A percentile compares a stretch with the other conserved stretches of the same genome.
phyloP scores from a whole-genome alignment of 129 eudicot genomes.

The Escallonia rubra region DNA sequence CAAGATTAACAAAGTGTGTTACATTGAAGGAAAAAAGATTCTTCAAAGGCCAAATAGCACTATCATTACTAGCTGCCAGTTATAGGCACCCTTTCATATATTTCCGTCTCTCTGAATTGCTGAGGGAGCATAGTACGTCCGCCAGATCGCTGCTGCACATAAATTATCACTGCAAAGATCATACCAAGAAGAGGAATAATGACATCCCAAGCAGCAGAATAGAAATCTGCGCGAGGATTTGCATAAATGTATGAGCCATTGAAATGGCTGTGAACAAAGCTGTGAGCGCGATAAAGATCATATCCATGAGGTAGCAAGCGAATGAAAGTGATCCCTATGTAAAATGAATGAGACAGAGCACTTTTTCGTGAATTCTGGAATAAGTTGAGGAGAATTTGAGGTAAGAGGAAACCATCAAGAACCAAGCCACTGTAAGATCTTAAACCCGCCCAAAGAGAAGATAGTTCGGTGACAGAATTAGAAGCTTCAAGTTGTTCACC shows the following conservation, averaged over 20 bases:
- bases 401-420: constrained; percentile 68
- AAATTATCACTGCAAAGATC: constrained; percentile 38
- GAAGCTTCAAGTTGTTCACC: background rate
- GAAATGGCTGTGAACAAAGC: constrained; percentile 17
- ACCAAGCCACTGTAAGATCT: constrained; percentile 64
- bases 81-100: constrained; percentile 49
- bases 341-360: constrained; percentile 39
- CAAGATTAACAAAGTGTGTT: background rate
- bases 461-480: background rate
- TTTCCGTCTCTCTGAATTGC: constrained; percentile 36
- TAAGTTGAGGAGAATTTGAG: constrained; percentile 62
- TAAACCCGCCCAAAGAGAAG: constrained; percentile 42
- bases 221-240: constrained; percentile 41
- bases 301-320: constrained; percentile 66
- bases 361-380: constrained; percentile 41
- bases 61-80: constrained; percentile 12
- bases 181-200: constrained; percentile 42
- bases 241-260: constrained; percentile 45
- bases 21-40: background rate
- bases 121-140: constrained; percentile 46
- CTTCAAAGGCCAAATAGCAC: background rate
- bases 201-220: constrained; percentile 59
- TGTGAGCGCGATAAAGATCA: constrained; percentile 51
- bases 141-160: constrained; percentile 66
- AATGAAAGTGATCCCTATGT: constrained; percentile 59